Conservation (phyloP, 1,139 yeast genomes). For the Hansenula lynferdii region DNA sequence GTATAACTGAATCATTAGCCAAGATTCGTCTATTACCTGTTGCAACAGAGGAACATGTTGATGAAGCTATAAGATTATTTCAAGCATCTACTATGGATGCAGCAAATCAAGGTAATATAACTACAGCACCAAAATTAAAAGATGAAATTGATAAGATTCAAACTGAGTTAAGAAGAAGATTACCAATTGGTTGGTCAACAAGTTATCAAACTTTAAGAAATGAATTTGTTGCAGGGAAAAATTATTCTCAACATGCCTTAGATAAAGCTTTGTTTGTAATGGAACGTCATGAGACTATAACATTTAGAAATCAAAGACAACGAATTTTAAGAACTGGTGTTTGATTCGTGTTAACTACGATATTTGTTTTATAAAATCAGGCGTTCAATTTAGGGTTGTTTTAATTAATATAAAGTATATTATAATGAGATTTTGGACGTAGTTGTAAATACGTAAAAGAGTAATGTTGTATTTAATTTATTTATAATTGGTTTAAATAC, state of each 20-base stretch:
- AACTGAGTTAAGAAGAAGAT: conserved; percentile 78
- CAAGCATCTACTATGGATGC: conserved; percentile 99
- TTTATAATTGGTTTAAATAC: too few relatives aligned
- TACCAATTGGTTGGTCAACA: conserved; percentile 97
- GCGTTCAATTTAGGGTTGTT: too few relatives aligned
- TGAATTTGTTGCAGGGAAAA: conserved; percentile 76
- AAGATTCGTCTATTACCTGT: conserved; percentile 78
- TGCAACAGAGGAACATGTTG: conserved; percentile 87
- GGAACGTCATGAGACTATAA: conserved; percentile 83
- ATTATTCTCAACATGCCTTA: conserved; percentile 64
- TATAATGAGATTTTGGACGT: too few relatives aligned
- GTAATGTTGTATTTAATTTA: too few relatives aligned
- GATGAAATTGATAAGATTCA: conserved; percentile 78
- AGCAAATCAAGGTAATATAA: conserved; percentile 63
- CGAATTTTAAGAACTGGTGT: conserved; percentile 80
- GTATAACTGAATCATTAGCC: conserved; percentile 93
- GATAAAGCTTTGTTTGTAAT: conserved; percentile 79
- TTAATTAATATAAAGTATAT: too few relatives aligned
- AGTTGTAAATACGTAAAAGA: too few relatives aligned
- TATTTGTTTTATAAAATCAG: too few relatives aligned
- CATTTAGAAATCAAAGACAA: conserved; percentile 85
- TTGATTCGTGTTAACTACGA: too few relatives aligned
- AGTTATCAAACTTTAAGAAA: conserved; percentile 78
- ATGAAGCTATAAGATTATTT: conserved; percentile 91
- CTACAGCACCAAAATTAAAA: conserved; percentile 47